Conservation (phyloP, 1,284 basidiomycete genomes). For the Schizophyllum commune region DNA sequence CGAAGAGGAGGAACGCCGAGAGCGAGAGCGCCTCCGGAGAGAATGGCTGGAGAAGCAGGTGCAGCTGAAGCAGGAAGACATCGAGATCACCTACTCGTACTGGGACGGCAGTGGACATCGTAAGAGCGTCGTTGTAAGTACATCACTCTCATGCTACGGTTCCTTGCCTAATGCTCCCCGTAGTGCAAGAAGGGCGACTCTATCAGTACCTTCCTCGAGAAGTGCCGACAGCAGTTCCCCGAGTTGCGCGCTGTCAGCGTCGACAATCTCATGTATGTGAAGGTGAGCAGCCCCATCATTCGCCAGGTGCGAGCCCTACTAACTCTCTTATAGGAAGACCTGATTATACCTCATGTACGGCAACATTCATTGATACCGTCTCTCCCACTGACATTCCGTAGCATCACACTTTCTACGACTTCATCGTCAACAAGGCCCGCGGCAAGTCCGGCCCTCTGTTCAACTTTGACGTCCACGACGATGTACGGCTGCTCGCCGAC, state of each 20-base stretch:
- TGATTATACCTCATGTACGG: slow-evolving; percentile 94
- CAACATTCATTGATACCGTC: too few species aligned
- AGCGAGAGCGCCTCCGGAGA: slow-evolving; percentile 83
- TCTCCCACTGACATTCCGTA: slow-evolving; percentile 33
- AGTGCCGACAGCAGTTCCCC: slow-evolving; percentile 87
- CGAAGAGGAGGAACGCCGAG: slow-evolving; percentile 84
- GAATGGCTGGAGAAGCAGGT: slow-evolving; percentile 92
- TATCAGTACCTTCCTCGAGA: slow-evolving; percentile 84
- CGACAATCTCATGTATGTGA: slow-evolving; percentile 98
- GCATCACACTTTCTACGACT: slow-evolving; percentile 98
- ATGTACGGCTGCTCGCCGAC: slow-evolving; percentile 92
- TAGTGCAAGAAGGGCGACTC: slow-evolving; percentile 99
- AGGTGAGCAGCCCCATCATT: slow-evolving; percentile 42
- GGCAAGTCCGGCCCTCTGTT: slow-evolving; percentile 98
- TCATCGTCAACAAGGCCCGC: slow-evolving; percentile 96
- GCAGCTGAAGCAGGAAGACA: slow-evolving; percentile 79
- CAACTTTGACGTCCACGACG: slow-evolving; percentile 99
- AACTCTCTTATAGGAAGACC: slow-evolving; percentile 64
- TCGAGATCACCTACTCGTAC: slow-evolving; percentile 92
- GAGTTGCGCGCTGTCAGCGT: slow-evolving; percentile 86
- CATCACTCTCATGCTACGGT: slow-evolving; percentile 2
- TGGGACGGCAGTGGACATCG: slow-evolving; percentile 99
- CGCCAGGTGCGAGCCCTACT: background rate
- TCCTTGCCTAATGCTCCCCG: slow-evolving; percentile 1
- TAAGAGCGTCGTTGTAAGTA: slow-evolving; percentile 80